Base-by-base conservation (phyloP, 2,329 filamentous ascomycete species). In the Didymella exigua region DNA sequence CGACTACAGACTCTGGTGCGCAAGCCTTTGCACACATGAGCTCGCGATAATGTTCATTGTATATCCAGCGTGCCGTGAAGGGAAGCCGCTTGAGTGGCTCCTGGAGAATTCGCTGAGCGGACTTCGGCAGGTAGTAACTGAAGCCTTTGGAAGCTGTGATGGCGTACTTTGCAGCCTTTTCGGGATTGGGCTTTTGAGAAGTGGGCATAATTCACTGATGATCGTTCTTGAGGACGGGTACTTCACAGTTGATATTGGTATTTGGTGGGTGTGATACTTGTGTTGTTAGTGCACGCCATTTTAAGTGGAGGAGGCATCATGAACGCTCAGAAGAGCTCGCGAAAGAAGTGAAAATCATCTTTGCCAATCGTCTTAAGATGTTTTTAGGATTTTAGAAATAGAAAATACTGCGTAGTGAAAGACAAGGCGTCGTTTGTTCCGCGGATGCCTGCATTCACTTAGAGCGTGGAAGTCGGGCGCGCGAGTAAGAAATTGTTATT, bases 131-230 rank as follows among this genome's bases (percentile, higher is more conserved):
- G 18, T 44, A 48, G 38, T 54, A 54, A 31, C 44, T 49, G 44
- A 54, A 54, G 44, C 51, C 44, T 37, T 44, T 49, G 7, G 51
- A 54, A n/a, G 51, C 51, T 9, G 38, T 31, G 33, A 54, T 24
- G 19, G 51, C 51, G 31, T 54, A 54, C 18, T 29, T 29, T 16
- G 42, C 8, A n/a, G 45, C 6, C 8, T 21, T 29, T 18, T 53
- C 19, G 16, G 16, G 14, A 2, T 34, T 13, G 6, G 11, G 2
- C 36, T 33, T 34, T n/a, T 14, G 16, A 4, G 42, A 46, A 7
- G 36, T 8, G 4, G 49, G 6, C 34, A 41, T 41, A 14, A 10
- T 10, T 10, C n/a, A 10, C 3, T 19, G 6, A 6, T 8, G 8
- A 2, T 14, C 10, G 14, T 16, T 19, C 23, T 10, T 16, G 8